Conservation (phyloP, 2,329 filamentous ascomycete genomes). For the Aureobasidium musti region DNA sequence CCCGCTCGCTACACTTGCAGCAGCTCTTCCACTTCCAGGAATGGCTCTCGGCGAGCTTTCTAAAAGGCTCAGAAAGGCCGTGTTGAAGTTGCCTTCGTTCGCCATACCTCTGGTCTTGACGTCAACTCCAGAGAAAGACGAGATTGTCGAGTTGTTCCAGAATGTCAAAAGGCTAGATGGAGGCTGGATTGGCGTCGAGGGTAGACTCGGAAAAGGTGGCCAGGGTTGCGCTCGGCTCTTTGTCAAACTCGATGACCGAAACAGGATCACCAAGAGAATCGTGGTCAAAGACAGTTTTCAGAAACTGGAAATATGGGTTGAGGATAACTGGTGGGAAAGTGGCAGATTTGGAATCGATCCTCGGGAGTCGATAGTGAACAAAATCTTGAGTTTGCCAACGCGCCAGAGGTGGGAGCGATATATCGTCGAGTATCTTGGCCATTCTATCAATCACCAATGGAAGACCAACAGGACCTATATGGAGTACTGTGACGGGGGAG, state of each 20-base stretch:
- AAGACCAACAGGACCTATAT: slow-evolving; percentile 7
- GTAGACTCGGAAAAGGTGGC: background rate
- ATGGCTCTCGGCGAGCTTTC: background rate
- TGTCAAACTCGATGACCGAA: background rate
- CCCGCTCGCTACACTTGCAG: background rate
- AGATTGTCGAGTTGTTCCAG: background rate
- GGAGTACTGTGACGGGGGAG: slow-evolving; percentile 13
- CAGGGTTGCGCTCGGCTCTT: slow-evolving; percentile 19
- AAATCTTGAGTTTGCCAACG: background rate
- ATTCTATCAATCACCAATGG: background rate
- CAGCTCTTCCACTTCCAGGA: background rate
- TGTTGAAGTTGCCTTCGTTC: background rate
- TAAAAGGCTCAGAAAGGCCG: background rate
- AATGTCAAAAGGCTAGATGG: background rate
- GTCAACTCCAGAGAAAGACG: background rate
- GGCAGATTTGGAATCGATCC: background rate
- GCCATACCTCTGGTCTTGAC: background rate
- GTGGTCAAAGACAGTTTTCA: slow-evolving; percentile 14
- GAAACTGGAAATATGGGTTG: no score
- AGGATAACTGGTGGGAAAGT: background rate
- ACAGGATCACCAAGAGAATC: background rate
- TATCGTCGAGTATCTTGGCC: slow-evolving; percentile 1
- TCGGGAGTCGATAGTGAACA: slow-evolving; percentile 2
- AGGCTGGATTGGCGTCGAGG: slow-evolving; percentile 6
- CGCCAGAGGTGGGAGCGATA: background rate